Evolutionary conservation across 768 basidiomycete genomes (phyloP), one percentile per base, ranked within the genome.

Genomic region (Astraeus odoratus): DNA sequence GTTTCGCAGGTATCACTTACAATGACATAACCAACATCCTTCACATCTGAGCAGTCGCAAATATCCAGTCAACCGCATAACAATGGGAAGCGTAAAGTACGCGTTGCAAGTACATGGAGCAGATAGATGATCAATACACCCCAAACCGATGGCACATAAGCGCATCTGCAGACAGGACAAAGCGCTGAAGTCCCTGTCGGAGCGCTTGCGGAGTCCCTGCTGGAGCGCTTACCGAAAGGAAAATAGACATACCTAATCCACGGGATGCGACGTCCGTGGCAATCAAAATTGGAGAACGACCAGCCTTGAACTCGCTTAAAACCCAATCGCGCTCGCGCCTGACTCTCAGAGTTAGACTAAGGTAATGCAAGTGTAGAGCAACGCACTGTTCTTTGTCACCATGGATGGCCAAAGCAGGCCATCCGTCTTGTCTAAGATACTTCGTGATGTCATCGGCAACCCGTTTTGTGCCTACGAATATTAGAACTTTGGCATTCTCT

Each of bases 321-420:
- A 98, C 96, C 96, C 96, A 99, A 63, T 99, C 96, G 71, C 96
- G 94, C 72, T 99, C 96, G 46, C 89, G 88, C 59, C 88, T 92
- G 48, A 9, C 26, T 24, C 4, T 20, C 37, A 34, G 50, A 43
- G 35, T 13, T 23, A 20, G 4, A 42, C 12, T 22, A 7, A 18
- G 12, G 9, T 9, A n/a, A 4, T n/a, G n/a, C 18, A n/a, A 29
- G 25, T 8, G 39, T 7, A 42, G 5, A 39, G 12, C 23, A 24
- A 74, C 86, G 55, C 63, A 94, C 88, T 96, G 92, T 73, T 93
- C 93, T 69, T 99, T 99, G 73, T 99, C 96, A 58, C 96, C 96
- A 61, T 99, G 96, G 58, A 99, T 99, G 43, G 96, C 95, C 29
- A 99, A 73, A 12, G 96, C 96, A n/a, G 96, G 96, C 96, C 96